A percentile compares a stretch with the other conserved stretches of the same genome.
These are phyloP conservation scores for Fraxinus sp. DNA, from an alignment of 305 asterid species.

Conservation along the genomic window DNA sequence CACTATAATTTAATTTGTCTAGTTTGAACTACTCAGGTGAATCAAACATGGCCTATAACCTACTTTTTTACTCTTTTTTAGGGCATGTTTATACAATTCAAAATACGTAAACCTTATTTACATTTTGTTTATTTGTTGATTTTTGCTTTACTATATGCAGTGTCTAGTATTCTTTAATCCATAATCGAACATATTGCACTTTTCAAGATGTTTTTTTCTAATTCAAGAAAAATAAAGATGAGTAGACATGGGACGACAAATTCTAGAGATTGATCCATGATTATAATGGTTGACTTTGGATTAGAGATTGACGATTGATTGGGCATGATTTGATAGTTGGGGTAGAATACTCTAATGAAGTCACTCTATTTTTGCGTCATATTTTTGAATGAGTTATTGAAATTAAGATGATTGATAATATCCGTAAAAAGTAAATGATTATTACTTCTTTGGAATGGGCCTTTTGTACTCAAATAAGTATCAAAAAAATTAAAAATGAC, in stretches of 20 bases:
- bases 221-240: background rate
- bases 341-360: background rate
- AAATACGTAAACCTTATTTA: background rate
- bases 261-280: background rate
- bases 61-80: background rate
- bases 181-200: background rate
- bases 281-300: background rate
- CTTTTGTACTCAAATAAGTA: background rate
- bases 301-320: background rate
- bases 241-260: background rate
- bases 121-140: too few species aligned
- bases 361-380: too few species aligned
- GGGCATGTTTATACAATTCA: background rate
- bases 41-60: background rate
- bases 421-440: too few species aligned
- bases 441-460: background rate
- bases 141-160: too few species aligned
- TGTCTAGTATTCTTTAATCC: background rate
- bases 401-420: too few species aligned
- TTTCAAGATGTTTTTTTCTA: too few species aligned
- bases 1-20: background rate
- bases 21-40: background rate
- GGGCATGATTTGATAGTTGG: background rate
- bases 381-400: background rate
- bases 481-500: too few species aligned